Evolutionary conservation across 768 basidiomycete species (phyloP).

Genomic region (Tulasnella sp.): DNA sequence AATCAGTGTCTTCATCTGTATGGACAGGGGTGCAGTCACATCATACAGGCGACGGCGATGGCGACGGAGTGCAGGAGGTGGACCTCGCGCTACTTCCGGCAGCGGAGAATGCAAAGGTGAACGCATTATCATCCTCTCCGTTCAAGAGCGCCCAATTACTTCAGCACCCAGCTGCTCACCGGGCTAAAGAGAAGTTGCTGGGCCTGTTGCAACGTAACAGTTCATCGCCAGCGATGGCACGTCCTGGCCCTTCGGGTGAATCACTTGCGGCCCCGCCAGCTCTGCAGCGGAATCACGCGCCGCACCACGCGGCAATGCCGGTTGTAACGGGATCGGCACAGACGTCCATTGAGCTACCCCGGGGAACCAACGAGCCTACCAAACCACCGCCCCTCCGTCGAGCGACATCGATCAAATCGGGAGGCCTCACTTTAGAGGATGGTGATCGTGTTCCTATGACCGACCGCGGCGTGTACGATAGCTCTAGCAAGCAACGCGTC

Average conservation of each 20-base stretch:
- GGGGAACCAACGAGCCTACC: neutral
- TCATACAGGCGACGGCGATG: constrained; percentile 8
- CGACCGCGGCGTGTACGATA: constrained; percentile 57
- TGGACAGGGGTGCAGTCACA: constrained; percentile 7
- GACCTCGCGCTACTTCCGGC: neutral
- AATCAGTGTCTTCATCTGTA: constrained; percentile 14
- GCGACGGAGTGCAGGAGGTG: constrained; percentile 1
- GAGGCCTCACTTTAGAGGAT: constrained; percentile 18
- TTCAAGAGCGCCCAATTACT: constrained; percentile 3
- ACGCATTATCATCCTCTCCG: constrained; percentile 5
- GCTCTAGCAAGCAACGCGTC: constrained; percentile 69
- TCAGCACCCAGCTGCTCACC: constrained; percentile 14
- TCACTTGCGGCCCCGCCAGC: neutral
- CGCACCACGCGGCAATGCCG: neutral
- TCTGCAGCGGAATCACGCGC: neutral
- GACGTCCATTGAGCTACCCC: constrained; percentile 7
- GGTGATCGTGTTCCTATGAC: constrained; percentile 31
- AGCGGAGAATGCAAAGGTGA: constrained; percentile 14
- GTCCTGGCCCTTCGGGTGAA: neutral
- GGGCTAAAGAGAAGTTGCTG: constrained; percentile 19
- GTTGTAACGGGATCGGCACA: neutral
- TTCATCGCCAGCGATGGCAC: neutral
- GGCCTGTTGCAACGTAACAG: constrained; percentile 6
- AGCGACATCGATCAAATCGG: constrained; percentile 13
- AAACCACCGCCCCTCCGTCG: neutral